Evolutionary conservation across 2,329 filamentous ascomycete genomes (phyloP).

Genomic region (Ascochyta fabae): DNA sequence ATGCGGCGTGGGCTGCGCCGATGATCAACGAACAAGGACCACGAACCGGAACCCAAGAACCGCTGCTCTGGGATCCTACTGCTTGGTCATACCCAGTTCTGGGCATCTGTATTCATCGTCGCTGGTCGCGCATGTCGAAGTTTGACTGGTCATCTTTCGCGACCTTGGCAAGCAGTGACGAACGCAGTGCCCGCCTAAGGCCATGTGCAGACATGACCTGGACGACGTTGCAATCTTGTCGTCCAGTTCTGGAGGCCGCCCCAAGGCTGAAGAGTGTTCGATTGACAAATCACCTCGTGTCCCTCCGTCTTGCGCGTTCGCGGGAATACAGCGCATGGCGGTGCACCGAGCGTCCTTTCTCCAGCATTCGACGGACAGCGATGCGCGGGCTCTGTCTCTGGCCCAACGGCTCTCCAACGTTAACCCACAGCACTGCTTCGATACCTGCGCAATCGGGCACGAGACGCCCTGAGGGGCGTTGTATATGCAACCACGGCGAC

Average conservation of each 20-base stretch:
- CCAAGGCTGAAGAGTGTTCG: conserved; percentile 21
- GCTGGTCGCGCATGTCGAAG: conserved; percentile 26
- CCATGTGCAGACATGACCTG: conserved; percentile 19
- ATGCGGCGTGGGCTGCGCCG: conserved; percentile 31
- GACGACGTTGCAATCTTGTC: conserved; percentile 36
- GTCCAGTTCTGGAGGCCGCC: conserved; percentile 25
- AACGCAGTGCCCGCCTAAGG: conserved; percentile 20
- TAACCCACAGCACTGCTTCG: conserved; percentile 7
- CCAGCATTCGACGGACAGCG: conserved; percentile 13
- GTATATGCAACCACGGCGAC: conserved; percentile 22
- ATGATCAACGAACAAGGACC: conserved; percentile 27
- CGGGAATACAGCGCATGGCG: conserved; percentile 36
- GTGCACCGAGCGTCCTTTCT: conserved; percentile 22
- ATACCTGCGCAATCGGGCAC: conserved; percentile 21
- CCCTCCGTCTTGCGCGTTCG: conserved; percentile 6
- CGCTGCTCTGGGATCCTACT: conserved; percentile 11
- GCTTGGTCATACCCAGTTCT: conserved; percentile 9
- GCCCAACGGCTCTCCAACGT: conserved; percentile 15
- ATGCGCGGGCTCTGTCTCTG: conserved; percentile 13
- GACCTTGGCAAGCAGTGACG: conserved; percentile 18
- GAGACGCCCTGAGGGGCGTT: conserved; percentile 5
- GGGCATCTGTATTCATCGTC: conserved; percentile 25
- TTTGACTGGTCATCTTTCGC: conserved; percentile 18
- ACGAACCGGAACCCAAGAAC: conserved; percentile 10
- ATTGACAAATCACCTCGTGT: conserved; percentile 4